phyloP scores from a whole-genome alignment of 2,329 filamentous ascomycete genomes.

The Shiraia bambusicola region DNA sequence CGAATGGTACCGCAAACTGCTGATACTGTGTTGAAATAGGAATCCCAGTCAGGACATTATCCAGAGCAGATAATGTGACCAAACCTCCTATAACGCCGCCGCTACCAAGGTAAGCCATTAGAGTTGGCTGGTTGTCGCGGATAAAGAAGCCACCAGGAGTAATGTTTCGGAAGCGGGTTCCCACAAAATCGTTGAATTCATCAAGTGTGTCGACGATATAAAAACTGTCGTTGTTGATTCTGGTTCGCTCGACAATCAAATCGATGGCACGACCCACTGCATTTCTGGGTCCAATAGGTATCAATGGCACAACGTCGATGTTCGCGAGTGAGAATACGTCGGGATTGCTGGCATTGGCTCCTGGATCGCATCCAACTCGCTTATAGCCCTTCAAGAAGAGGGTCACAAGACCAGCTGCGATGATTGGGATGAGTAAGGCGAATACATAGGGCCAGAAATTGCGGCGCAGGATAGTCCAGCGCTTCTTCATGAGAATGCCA shows the following conservation, averaged over 20 bases:
- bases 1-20: slow-evolving; percentile 73
- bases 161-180: slow-evolving; percentile 64
- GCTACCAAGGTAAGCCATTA: slow-evolving; percentile 71
- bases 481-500: slow-evolving; percentile 74
- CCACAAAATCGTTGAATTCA: slow-evolving; percentile 69
- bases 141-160: slow-evolving; percentile 81
- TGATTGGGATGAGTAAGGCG: slow-evolving; percentile 74
- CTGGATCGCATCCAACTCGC: slow-evolving; percentile 51
- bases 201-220: slow-evolving; percentile 63
- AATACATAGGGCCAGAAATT: slow-evolving; percentile 76
- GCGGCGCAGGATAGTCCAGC: slow-evolving; percentile 72
- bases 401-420: slow-evolving; percentile 76
- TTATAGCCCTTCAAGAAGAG: slow-evolving; percentile 67
- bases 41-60: slow-evolving; percentile 70
- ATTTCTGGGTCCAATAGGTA: slow-evolving; percentile 46
- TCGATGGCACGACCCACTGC: slow-evolving; percentile 30
- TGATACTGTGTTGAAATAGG: slow-evolving; percentile 72
- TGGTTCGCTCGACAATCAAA: slow-evolving; percentile 30
- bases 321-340: slow-evolving; percentile 31
- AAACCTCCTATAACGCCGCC: slow-evolving; percentile 64
- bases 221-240: slow-evolving; percentile 36
- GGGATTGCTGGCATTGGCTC: slow-evolving; percentile 37
- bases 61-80: slow-evolving; percentile 85
- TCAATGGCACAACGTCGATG: slow-evolving; percentile 27
- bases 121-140: slow-evolving; percentile 61